phyloP scores from a whole-genome alignment of 345 rosid species.

The Psidium guajava region DNA sequence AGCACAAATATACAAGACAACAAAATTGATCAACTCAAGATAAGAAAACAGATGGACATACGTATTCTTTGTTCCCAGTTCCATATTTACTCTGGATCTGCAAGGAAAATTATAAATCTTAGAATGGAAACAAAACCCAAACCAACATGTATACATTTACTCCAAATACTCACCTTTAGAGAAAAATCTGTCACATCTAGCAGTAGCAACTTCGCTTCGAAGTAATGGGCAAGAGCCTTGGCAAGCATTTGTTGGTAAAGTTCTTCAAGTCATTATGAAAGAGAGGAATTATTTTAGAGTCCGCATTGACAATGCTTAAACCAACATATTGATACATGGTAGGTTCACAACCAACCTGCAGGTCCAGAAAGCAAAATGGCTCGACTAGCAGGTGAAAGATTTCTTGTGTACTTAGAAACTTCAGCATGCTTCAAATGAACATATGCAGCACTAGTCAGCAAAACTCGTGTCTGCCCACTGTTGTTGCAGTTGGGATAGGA shows the following conservation, averaged over 20 bases:
- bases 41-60: constrained; percentile 16
- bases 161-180: constrained; percentile 35
- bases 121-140: not conserved
- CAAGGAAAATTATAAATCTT: not conserved
- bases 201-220: constrained; percentile 81
- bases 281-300: not conserved
- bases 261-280: constrained; percentile 26
- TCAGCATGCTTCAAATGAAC: constrained; percentile 90
- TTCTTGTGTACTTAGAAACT: constrained; percentile 67
- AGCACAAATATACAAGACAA: not conserved
- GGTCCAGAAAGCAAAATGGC: constrained; percentile 93
- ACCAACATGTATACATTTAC: not conserved
- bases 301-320: not conserved
- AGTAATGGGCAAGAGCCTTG: constrained; percentile 88
- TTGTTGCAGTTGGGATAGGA: constrained; percentile 5
- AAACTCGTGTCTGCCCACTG: constrained; percentile 82
- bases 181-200: constrained; percentile 82
- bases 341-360: constrained; percentile 40
- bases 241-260: constrained; percentile 99
- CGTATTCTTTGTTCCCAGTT: constrained; percentile 43
- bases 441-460: constrained; percentile 88
- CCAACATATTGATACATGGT: not conserved
- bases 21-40: not conserved
- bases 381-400: constrained; percentile 78
- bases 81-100: constrained; percentile 92